phyloP scores from a whole-genome alignment of 2,329 filamentous ascomycete genomes.

The Metarhizium sp. region DNA sequence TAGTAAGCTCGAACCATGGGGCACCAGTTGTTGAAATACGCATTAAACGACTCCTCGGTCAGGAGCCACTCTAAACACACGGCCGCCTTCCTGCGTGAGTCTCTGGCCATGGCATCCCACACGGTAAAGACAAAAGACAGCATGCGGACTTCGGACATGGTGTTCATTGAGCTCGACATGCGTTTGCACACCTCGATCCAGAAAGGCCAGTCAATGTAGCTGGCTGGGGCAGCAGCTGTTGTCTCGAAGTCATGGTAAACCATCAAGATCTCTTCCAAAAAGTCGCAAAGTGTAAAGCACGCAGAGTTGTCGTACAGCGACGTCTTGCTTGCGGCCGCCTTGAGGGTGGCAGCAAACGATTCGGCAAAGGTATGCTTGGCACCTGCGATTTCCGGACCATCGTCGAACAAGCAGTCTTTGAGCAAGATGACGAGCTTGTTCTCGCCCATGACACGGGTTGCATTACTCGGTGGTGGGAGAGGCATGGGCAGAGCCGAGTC shows the following conservation, averaged over 20 bases:
- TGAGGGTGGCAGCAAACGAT: conserved; percentile 64
- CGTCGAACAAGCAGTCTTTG: conserved; percentile 61
- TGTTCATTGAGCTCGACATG: conserved; percentile 77
- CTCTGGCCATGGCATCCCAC: conserved; percentile 63
- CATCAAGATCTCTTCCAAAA: conserved; percentile 70
- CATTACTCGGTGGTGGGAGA: conserved; percentile 56
- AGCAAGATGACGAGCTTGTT: conserved; percentile 76
- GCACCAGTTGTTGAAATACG: conserved; percentile 88
- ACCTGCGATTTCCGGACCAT: conserved; percentile 25
- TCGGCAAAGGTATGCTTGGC: conserved; percentile 64
- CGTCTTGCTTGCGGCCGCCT: conserved; percentile 63
- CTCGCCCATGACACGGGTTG: conserved; percentile 75
- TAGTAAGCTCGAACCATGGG: conserved; percentile 92
- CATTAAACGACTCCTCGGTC: conserved; percentile 64
- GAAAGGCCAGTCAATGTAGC: conserved; percentile 67
- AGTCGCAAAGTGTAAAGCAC: conserved; percentile 85
- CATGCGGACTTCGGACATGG: conserved; percentile 79
- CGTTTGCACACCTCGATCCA: conserved; percentile 74
- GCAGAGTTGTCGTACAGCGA: conserved; percentile 75
- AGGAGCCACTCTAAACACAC: conserved; percentile 71
- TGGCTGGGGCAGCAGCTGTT: conserved; percentile 20
- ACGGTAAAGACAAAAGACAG: conserved; percentile 72
- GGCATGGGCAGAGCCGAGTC: conserved; percentile 58
- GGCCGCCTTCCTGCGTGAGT: conserved; percentile 56
- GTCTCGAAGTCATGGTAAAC: conserved; percentile 45